Conservation (phyloP, 2,329 filamentous ascomycete genomes). For the Dactylellina leptospora region DNA sequence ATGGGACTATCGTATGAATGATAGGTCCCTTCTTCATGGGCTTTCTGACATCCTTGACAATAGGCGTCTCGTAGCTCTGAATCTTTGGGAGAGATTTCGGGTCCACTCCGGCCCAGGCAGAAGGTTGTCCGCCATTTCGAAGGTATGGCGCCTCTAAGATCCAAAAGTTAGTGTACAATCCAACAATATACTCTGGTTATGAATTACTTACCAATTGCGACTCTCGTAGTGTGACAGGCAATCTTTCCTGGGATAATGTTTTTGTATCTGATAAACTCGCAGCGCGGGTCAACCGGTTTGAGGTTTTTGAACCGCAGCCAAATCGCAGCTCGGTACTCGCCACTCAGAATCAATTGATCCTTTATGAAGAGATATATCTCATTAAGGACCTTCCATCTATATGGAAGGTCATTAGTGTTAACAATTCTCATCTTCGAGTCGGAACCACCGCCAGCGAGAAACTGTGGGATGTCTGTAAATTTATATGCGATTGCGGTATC, state of each 20-base stretch:
- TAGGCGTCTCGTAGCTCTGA: too few relatives aligned
- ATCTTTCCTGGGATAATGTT: slow-evolving; percentile 9
- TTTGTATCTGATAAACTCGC: background rate
- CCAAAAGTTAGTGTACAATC: background rate
- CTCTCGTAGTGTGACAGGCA: background rate
- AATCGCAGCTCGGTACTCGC: background rate
- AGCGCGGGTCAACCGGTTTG: slow-evolving; percentile 12
- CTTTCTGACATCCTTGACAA: too few relatives aligned
- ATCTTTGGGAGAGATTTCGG: background rate
- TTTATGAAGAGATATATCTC: background rate
- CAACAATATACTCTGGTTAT: background rate
- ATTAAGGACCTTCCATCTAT: background rate
- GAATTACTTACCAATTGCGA: slow-evolving; percentile 5
- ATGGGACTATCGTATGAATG: too few relatives aligned
- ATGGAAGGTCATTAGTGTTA: background rate
- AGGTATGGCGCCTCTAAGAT: background rate
- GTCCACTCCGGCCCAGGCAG: background rate
- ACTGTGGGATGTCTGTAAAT: slow-evolving; percentile 11
- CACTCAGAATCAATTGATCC: slow-evolving; percentile 2
- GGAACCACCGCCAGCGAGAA: slow-evolving; percentile 13
- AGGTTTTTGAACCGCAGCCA: slow-evolving; percentile 19
- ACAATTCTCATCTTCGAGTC: background rate
- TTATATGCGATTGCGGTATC: slow-evolving; percentile 11
- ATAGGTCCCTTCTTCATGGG: too few relatives aligned
- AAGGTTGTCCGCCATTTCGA: background rate